phyloP scores from a whole-genome alignment of 805 yeast species.

The Myxozyma geophila region DNA sequence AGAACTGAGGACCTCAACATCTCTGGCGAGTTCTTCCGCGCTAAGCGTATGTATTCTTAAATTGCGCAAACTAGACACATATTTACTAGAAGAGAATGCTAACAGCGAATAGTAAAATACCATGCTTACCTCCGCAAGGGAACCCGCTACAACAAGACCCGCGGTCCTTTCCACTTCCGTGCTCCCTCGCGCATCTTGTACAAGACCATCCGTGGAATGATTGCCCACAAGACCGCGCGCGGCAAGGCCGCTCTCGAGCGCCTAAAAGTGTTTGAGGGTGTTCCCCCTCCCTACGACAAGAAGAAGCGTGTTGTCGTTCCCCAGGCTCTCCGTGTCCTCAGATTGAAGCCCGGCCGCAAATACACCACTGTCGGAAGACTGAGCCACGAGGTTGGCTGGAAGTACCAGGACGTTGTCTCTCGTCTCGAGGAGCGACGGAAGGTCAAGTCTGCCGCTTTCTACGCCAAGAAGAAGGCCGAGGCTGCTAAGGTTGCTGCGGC shows the following conservation, averaged over 20 bases:
- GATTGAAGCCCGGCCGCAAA: conserved; percentile 99
- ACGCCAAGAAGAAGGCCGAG: conserved; percentile 97
- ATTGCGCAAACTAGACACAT: too few relatives aligned
- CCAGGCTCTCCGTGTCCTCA: conserved; percentile 97
- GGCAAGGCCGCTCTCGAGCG: conserved; percentile 99
- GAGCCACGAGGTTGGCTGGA: conserved; percentile 98
- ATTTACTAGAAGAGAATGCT: too few relatives aligned
- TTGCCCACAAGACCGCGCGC: conserved; percentile 99
- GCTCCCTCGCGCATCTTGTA: conserved; percentile 99
- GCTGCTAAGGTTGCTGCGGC: conserved; percentile 90
- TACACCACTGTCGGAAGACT: conserved; percentile 98
- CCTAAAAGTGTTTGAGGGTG: conserved; percentile 99
- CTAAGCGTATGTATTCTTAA: conserved; percentile 63
- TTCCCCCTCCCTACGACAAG: conserved; percentile 99
- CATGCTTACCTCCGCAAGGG: conserved; percentile 99
- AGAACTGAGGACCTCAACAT: conserved; percentile 97
- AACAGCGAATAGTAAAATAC: conserved; percentile 67
- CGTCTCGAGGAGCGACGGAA: conserved; percentile 99
- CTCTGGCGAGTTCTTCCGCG: conserved; percentile 99
- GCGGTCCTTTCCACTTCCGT: conserved; percentile 99
- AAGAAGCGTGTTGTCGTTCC: conserved; percentile 99
- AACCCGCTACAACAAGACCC: conserved; percentile 96
- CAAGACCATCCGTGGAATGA: conserved; percentile 99
- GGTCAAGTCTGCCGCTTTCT: conserved; percentile 98
- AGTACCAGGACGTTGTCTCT: conserved; percentile 97